Evolutionary conservation across 257 asterid species (phyloP).

Genomic region (Ligustrum vulgare): DNA sequence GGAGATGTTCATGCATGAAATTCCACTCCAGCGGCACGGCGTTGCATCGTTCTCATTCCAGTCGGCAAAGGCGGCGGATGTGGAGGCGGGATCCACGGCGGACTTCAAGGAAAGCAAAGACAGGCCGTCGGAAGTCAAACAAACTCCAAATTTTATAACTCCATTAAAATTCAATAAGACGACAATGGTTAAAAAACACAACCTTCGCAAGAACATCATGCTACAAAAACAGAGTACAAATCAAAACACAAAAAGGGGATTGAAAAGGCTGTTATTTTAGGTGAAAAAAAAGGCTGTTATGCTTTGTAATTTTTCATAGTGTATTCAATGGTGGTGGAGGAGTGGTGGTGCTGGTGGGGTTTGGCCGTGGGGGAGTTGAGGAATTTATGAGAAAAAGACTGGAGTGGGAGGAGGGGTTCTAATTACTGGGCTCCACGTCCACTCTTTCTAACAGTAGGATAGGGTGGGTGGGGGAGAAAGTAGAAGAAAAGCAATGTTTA

Average conservation of each 20-base stretch:
- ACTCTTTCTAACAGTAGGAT: constrained; percentile 26
- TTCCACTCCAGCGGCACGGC: constrained; percentile 89
- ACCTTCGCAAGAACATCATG: constrained; percentile 36
- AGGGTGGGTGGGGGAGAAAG: constrained; percentile 13
- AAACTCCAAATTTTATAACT: constrained; percentile 22
- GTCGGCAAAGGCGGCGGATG: constrained; percentile 46
- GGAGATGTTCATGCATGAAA: constrained; percentile 78
- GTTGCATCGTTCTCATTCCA: constrained; percentile 76
- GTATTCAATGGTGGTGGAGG: constrained; percentile 6
- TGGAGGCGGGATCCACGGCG: constrained; percentile 55
- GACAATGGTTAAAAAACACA: constrained; percentile 22
- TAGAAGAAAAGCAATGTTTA: constrained; percentile 54
- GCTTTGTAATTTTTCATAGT: neutral
- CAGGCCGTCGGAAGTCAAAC: constrained; percentile 66
- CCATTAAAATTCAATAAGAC: constrained; percentile 29
- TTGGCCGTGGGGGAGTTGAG: constrained; percentile 35
- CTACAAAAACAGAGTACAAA: constrained; percentile 7
- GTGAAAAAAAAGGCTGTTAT: constrained; percentile 7
- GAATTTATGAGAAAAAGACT: constrained; percentile 65
- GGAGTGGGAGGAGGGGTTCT: constrained; percentile 31
- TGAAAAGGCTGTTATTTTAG: constrained; percentile 5
- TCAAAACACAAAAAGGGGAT: neutral
- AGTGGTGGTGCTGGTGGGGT: constrained; percentile 27
- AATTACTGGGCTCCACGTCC: constrained; percentile 41
- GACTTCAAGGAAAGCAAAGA: constrained; percentile 74